These are phyloP conservation scores for Trichoderma simmonsii DNA, from an alignment of 2,329 filamentous ascomycete species.

Conservation along the genomic window DNA sequence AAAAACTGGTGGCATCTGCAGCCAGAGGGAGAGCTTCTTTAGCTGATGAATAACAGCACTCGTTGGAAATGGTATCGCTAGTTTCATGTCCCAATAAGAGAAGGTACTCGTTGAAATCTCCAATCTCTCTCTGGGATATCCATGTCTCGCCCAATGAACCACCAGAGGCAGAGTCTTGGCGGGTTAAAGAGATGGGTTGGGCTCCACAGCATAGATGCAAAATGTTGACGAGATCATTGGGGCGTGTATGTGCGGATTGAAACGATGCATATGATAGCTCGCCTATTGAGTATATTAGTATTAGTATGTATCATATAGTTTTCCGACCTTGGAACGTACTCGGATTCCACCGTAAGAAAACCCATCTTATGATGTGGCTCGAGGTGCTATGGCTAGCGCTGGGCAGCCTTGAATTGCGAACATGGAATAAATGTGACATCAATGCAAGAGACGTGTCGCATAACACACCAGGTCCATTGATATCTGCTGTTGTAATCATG, in stretches of 20 bases:
- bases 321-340: constrained; percentile 47
- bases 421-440: constrained; percentile 66
- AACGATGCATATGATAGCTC: constrained; percentile 66
- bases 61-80: not conserved
- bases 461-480: constrained; percentile 74
- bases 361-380: constrained; percentile 75
- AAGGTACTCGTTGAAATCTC: constrained; percentile 51
- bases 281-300: constrained; percentile 42
- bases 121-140: constrained; percentile 42
- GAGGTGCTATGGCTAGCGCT: constrained; percentile 64
- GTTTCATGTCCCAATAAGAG: constrained; percentile 45
- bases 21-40: constrained; percentile 21
- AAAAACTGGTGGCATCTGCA: constrained; percentile 34
- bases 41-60: constrained; percentile 9
- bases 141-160: constrained; percentile 49
- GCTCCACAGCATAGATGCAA: constrained; percentile 66
- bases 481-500: constrained; percentile 72
- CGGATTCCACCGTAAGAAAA: constrained; percentile 78
- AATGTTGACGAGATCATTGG: constrained; percentile 64
- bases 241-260: constrained; percentile 60
- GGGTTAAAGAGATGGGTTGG: constrained; percentile 31
- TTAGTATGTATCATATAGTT: not conserved
- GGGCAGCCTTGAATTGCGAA: constrained; percentile 65
- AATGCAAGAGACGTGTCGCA: constrained; percentile 76
- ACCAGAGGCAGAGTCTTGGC: constrained; percentile 40